Conservation (phyloP, 2,329 filamentous ascomycete species). For the Graphilbum ipis-grandicollis region DNA sequence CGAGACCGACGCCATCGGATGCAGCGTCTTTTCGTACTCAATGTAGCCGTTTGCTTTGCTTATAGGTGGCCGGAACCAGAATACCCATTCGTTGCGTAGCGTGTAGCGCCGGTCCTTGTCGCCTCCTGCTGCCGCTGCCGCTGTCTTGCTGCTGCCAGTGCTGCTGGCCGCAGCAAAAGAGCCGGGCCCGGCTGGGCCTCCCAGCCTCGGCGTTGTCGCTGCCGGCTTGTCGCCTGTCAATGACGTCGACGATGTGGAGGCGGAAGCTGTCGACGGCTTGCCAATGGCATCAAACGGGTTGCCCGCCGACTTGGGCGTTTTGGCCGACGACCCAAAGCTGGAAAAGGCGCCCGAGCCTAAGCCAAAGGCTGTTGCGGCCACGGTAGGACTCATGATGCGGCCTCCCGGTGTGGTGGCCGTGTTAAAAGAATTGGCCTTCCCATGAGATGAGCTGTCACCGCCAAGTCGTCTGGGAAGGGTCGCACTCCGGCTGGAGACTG, state of each 20-base stretch:
- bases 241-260: slow-evolving; percentile 14
- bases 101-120: slow-evolving; percentile 26
- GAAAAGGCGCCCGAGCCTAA: slow-evolving; percentile 91
- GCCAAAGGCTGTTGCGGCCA: slow-evolving; percentile 78
- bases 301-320: slow-evolving; percentile 70
- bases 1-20: slow-evolving; percentile 64
- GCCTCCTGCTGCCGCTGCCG: slow-evolving; percentile 17
- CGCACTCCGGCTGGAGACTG: slow-evolving; percentile 35
- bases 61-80: slow-evolving; percentile 94
- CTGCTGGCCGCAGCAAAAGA: slow-evolving; percentile 10
- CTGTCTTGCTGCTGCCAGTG: slow-evolving; percentile 6
- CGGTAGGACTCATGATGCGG: slow-evolving; percentile 54
- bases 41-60: slow-evolving; percentile 76
- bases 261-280: slow-evolving; percentile 23
- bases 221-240: slow-evolving; percentile 44
- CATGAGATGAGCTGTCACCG: slow-evolving; percentile 55
- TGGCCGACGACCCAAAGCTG: slow-evolving; percentile 71
- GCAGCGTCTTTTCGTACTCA: slow-evolving; percentile 94
- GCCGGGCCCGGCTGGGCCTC: slow-evolving; percentile 13
- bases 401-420: slow-evolving; percentile 53
- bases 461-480: slow-evolving; percentile 59
- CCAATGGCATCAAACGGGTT: slow-evolving; percentile 61
- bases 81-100: slow-evolving; percentile 79
- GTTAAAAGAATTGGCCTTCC: slow-evolving; percentile 64
- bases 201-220: slow-evolving; percentile 25